Evolutionary conservation across 805 yeast genomes (phyloP), one percentile per base, ranked within the genome.

Genomic region (Saccharomycopsis fermentans): DNA sequence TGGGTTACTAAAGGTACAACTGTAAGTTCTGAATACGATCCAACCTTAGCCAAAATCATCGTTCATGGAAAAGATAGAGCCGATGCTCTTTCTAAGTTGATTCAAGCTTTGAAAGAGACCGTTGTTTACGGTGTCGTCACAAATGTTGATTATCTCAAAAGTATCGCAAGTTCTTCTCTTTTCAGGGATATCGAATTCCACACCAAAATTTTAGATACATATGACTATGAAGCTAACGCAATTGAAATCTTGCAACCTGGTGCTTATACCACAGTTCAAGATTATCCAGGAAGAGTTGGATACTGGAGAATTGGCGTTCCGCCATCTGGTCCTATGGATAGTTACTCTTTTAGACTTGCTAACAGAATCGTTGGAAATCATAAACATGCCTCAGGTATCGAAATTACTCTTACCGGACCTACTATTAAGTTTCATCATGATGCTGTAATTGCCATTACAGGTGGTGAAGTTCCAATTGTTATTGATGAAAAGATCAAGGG

Each of bases 311-410:
- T 87, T 65, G 99, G 99, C 70, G 98, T 92, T 58, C 99, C 99
- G 27, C 98, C 98, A 6, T 89, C 96, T 47, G 99, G 99, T 52
- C 97, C 98, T 60, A 94, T 92, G 98, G 99, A 92, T 73, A 81
- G 84, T 61, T 91, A 84, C 67, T 84, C 97, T 4, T 91, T 91
- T 76, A 79, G 97, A 66, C 70, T 89, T 62, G 97, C 96, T 21
- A 92, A 92, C 75, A 77, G 87, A 68, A 82, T 89, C 67, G 98
- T 92, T 52, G 98, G 97, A 61, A 94, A 92, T 72, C 81, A 84
- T 64, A 73, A 77, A 63, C 74, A 78, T 52, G 86, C 97, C 11
- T 96, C 98, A 5, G 97, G 95, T 37, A 78, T 92, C 68, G 99
- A 92, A 73, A 77, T 88, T 59, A 94, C 98, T 1, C 75, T 92